These are phyloP conservation scores for Akanthomyces dipterigenus DNA, from an alignment of 2,329 filamentous ascomycete species.

Conservation along the genomic window DNA sequence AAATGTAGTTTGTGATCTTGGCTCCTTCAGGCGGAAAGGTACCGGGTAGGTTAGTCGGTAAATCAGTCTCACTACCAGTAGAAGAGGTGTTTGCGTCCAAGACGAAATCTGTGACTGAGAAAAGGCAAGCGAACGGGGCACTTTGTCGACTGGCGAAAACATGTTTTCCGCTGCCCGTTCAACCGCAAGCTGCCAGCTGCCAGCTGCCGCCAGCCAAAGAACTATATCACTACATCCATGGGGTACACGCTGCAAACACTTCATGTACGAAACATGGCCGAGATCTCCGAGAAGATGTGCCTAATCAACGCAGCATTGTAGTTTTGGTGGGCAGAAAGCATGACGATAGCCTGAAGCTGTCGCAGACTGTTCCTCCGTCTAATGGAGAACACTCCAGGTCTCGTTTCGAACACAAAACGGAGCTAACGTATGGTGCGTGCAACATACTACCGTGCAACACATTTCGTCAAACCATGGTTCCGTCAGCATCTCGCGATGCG, in stretches of 20 bases:
- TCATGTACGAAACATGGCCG: background rate
- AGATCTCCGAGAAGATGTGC: background rate
- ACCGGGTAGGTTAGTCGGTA: background rate
- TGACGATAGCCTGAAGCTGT: background rate
- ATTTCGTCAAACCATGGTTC: background rate
- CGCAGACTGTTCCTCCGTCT: background rate
- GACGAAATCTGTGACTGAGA: background rate
- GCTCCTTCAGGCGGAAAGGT: background rate
- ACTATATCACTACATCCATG: background rate
- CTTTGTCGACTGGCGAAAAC: background rate
- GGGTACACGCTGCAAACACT: background rate
- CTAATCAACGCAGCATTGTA: background rate
- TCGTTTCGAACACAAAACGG: background rate
- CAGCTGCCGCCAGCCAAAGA: background rate
- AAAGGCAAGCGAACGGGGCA: background rate
- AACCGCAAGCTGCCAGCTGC: background rate
- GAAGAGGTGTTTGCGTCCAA: background rate
- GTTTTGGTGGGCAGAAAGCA: background rate
- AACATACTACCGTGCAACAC: background rate
- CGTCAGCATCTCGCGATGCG: background rate
- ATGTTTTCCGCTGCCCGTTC: background rate
- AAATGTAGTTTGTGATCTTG: background rate
- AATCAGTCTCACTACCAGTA: too few relatives aligned
- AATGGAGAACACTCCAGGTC: background rate
- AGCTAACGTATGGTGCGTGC: background rate